Percentiles rank a stretch among this genome's conserved stretches.
These are phyloP conservation scores for Teunomyces aglyptinius DNA, from an alignment of 805 yeast species.

Conservation along the genomic window DNA sequence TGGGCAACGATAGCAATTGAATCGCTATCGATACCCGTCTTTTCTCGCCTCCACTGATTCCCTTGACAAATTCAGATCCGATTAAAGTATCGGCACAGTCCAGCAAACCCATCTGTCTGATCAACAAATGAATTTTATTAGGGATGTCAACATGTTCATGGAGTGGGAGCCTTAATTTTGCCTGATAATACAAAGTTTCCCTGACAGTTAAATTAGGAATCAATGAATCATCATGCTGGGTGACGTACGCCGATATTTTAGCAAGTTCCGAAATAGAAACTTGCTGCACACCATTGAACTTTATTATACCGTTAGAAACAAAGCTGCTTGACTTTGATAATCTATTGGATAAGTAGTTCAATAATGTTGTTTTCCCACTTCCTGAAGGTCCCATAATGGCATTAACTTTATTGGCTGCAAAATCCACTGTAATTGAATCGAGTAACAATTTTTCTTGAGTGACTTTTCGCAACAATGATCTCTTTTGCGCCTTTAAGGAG, in stretches of 20 bases:
- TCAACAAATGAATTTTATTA: conserved; percentile 12
- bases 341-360: conserved; percentile 30
- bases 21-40: conserved; percentile 28
- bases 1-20: conserved; percentile 24
- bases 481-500: neutral
- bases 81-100: conserved; percentile 29
- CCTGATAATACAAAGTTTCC: conserved; percentile 26
- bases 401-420: conserved; percentile 33
- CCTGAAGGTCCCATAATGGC: conserved; percentile 49
- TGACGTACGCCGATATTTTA: conserved; percentile 22
- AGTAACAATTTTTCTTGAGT: conserved; percentile 16
- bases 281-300: conserved; percentile 14
- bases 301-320: conserved; percentile 13
- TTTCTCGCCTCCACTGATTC: conserved; percentile 29
- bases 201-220: conserved; percentile 24
- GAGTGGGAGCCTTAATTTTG: conserved; percentile 21
- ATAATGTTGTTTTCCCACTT: conserved; percentile 42
- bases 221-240: conserved; percentile 24
- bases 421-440: conserved; percentile 28
- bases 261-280: conserved; percentile 16
- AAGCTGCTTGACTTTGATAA: conserved; percentile 13
- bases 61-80: conserved; percentile 21
- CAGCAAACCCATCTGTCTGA: conserved; percentile 21
- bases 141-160: conserved; percentile 18
- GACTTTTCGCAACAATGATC: conserved; percentile 7